Evolutionary conservation across 129 eudicot genomes (phyloP).

Genomic region (Flaveria ramosissima): DNA sequence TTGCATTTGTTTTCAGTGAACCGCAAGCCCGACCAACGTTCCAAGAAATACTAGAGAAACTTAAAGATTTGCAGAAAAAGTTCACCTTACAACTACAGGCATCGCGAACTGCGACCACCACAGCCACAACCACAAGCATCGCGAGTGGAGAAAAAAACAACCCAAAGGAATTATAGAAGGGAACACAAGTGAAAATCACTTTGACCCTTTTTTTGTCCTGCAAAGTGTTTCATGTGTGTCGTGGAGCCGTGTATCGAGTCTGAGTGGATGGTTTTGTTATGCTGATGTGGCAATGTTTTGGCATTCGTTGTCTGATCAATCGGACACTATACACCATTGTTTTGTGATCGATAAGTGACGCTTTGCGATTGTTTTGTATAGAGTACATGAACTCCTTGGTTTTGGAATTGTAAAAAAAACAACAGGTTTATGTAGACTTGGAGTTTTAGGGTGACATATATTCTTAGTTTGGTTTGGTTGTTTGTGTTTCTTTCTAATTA

Average conservation of each 20-base stretch:
- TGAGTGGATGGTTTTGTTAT: slow-evolving; percentile 26
- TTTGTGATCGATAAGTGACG: slow-evolving; percentile 45
- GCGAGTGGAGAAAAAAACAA: slow-evolving; percentile 37
- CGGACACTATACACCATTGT: slow-evolving; percentile 27
- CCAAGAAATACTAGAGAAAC: slow-evolving; percentile 63
- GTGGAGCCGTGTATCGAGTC: slow-evolving; percentile 10
- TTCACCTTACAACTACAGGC: slow-evolving; percentile 57
- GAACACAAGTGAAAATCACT: slow-evolving; percentile 22
- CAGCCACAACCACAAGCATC: not conserved
- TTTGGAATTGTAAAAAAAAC: slow-evolving; percentile 22
- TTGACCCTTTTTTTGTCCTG: slow-evolving; percentile 21
- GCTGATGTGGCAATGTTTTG: not conserved
- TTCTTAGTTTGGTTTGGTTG: not conserved
- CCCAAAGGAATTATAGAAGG: slow-evolving; percentile 44
- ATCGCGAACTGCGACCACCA: slow-evolving; percentile 29
- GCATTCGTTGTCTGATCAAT: not conserved
- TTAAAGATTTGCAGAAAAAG: slow-evolving; percentile 62
- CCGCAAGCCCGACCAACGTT: slow-evolving; percentile 70
- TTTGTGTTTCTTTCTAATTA: too few relatives aligned
- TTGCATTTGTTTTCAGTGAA: slow-evolving; percentile 45
- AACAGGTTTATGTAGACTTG: slow-evolving; percentile 21
- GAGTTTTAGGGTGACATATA: slow-evolving; percentile 18
- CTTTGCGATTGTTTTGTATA: slow-evolving; percentile 42
- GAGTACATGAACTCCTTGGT: slow-evolving; percentile 28
- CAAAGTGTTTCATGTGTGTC: slow-evolving; percentile 3